phyloP scores from a whole-genome alignment of 2,329 filamentous ascomycete genomes.

The Curvularia hawaiiensis region DNA sequence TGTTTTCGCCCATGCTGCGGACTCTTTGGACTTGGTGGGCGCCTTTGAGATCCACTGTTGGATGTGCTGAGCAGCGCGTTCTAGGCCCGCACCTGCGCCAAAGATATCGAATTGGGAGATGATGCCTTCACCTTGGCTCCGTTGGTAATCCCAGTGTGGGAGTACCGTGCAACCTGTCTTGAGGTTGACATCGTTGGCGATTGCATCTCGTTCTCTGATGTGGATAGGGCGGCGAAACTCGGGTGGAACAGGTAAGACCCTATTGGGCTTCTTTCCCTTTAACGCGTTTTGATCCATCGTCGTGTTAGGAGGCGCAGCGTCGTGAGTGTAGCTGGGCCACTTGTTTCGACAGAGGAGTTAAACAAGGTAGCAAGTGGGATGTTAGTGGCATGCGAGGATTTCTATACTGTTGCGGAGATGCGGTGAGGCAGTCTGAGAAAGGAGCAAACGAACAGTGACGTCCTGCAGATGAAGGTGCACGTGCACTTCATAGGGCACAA shows the following conservation, averaged over 20 bases:
- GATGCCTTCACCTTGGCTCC: constrained; percentile 3
- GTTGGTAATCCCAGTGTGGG: constrained; percentile 11
- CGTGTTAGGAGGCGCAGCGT: neutral
- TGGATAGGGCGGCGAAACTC: constrained; percentile 25
- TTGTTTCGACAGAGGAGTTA: neutral
- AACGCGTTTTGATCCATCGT: neutral
- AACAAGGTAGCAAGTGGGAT: neutral
- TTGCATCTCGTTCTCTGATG: constrained; percentile 18
- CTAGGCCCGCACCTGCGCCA: constrained; percentile 24
- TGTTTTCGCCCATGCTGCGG: constrained; percentile 37
- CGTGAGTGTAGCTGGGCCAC: neutral
- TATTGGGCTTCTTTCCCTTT: constrained; percentile 23
- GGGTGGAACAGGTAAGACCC: constrained; percentile 24
- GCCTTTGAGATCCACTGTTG: constrained; percentile 39
- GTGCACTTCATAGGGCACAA: neutral
- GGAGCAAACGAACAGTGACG: constrained; percentile 8
- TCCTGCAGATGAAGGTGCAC: neutral
- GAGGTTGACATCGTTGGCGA: constrained; percentile 22
- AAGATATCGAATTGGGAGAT: constrained; percentile 34
- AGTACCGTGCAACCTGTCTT: constrained; percentile 29
- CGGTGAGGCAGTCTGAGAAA: constrained; percentile 4
- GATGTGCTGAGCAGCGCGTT: constrained; percentile 25
- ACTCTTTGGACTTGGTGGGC: constrained; percentile 23
- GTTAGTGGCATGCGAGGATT: neutral
- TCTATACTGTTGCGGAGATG: neutral